Conservation (phyloP, 2,329 filamentous ascomycete species). For the Aureobasidium sp. region DNA sequence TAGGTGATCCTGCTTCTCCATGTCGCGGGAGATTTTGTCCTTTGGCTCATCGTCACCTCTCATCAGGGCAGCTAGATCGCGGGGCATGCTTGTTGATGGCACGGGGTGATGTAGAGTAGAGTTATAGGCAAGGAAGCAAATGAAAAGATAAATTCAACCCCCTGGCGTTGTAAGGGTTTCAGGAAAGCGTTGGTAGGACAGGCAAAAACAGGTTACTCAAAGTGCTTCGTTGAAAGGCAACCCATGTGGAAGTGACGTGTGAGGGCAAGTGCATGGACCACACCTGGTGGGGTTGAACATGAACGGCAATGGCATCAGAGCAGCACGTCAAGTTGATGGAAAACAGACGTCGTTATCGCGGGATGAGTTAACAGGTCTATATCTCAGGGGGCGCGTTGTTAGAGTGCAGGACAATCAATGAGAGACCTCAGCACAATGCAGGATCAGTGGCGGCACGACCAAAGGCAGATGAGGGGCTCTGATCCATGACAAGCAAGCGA, state of each 20-base stretch:
- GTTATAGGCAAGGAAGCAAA: neutral
- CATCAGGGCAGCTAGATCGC: slow-evolving; percentile 36
- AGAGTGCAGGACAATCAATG: neutral
- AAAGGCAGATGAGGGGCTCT: neutral
- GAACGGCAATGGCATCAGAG: slow-evolving; percentile 4
- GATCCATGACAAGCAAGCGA: slow-evolving; percentile 1
- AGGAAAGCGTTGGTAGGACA: neutral
- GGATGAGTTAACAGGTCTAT: neutral
- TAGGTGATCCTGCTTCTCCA: slow-evolving; percentile 36
- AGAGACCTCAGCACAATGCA: neutral
- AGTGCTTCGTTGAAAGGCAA: neutral
- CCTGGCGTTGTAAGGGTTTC: slow-evolving; percentile 5
- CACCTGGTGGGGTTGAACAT: neutral
- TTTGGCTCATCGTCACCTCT: slow-evolving; percentile 24
- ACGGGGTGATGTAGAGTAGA: neutral
- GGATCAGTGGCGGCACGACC: neutral
- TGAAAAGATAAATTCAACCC: neutral
- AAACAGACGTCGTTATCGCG: neutral
- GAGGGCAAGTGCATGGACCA: neutral
- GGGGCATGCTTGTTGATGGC: slow-evolving; percentile 32
- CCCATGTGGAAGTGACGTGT: neutral
- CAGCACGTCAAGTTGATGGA: neutral
- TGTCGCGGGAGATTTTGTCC: slow-evolving; percentile 20
- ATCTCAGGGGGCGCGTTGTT: too few species aligned
- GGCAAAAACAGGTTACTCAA: neutral